These are phyloP conservation scores for Coniella vitis DNA, from an alignment of 2,329 filamentous ascomycete species.

Conservation along the genomic window DNA sequence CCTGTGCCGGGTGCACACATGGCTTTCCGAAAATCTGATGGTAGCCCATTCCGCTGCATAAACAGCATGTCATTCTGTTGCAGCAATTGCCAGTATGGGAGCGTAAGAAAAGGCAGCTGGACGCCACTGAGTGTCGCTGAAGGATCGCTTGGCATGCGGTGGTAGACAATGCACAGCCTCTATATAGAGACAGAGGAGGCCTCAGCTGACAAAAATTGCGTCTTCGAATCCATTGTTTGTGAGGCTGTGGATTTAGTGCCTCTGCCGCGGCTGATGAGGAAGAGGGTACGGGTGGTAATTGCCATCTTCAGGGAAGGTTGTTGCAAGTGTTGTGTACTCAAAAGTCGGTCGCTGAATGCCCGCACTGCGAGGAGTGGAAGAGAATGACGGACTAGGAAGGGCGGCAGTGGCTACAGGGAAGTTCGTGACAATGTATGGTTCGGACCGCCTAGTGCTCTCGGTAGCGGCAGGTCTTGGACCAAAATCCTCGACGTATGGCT, in stretches of 20 bases:
- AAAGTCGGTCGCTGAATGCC: constrained; percentile 12
- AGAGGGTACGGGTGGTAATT: constrained; percentile 13
- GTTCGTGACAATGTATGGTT: constrained; percentile 3
- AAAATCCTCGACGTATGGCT: constrained; percentile 9
- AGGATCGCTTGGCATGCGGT: constrained; percentile 6
- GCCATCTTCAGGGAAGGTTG: constrained; percentile 7
- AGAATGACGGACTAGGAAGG: constrained; percentile 4
- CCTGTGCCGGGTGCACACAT: not conserved
- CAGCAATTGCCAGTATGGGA: not conserved
- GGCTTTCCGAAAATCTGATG: not conserved
- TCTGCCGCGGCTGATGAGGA: not conserved
- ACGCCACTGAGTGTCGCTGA: not conserved
- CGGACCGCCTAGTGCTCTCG: constrained; percentile 2
- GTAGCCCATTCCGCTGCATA: not conserved
- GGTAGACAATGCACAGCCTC: not conserved
- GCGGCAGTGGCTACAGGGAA: not conserved
- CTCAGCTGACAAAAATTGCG: not conserved
- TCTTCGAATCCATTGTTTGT: not conserved
- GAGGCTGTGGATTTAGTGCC: not conserved
- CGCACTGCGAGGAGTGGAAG: constrained; percentile 11
- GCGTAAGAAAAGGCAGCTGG: constrained; percentile 1
- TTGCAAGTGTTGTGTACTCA: not conserved
- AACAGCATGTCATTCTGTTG: not conserved
- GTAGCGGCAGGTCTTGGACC: not conserved
- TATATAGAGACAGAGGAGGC: not conserved